Evolutionary conservation across 331 rosid species (phyloP).

Genomic region (Ulmus americana): DNA sequence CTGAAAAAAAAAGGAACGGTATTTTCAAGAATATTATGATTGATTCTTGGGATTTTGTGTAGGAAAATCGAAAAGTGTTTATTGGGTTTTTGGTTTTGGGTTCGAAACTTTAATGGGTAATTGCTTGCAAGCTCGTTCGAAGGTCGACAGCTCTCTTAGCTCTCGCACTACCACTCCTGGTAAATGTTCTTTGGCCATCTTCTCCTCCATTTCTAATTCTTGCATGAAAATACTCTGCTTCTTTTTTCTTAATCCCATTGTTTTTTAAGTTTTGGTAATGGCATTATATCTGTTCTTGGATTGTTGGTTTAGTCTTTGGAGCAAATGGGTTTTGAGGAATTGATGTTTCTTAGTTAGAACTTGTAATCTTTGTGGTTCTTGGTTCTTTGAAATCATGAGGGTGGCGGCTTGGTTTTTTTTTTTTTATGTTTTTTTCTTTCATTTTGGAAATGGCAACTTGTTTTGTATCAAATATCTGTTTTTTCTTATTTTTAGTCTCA

Average conservation of each 20-base stretch:
- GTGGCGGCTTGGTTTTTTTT: neutral
- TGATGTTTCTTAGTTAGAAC: no score
- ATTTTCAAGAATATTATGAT: no score
- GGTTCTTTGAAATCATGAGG: no score
- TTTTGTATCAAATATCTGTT: neutral
- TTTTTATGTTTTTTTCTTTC: neutral
- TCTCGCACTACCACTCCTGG: conserved; percentile 38
- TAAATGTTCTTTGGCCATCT: conserved; percentile 9
- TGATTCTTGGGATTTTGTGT: neutral
- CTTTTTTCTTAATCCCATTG: neutral
- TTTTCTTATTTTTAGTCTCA: neutral
- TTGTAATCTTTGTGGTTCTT: no score
- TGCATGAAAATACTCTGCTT: neutral
- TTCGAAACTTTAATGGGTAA: conserved; percentile 44
- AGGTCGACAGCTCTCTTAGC: conserved; percentile 29
- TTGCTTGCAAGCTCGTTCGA: conserved; percentile 42
- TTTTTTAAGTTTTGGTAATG: neutral
- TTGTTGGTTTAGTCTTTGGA: neutral
- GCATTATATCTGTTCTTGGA: no score
- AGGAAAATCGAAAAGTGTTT: neutral
- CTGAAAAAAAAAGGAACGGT: neutral
- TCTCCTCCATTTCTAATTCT: neutral
- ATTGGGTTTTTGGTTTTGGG: neutral
- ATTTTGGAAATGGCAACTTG: neutral
- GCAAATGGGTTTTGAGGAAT: neutral